These are phyloP conservation scores for Zymoseptoria passerinii DNA, from an alignment of 2,329 filamentous ascomycete genomes.

Conservation along the genomic window DNA sequence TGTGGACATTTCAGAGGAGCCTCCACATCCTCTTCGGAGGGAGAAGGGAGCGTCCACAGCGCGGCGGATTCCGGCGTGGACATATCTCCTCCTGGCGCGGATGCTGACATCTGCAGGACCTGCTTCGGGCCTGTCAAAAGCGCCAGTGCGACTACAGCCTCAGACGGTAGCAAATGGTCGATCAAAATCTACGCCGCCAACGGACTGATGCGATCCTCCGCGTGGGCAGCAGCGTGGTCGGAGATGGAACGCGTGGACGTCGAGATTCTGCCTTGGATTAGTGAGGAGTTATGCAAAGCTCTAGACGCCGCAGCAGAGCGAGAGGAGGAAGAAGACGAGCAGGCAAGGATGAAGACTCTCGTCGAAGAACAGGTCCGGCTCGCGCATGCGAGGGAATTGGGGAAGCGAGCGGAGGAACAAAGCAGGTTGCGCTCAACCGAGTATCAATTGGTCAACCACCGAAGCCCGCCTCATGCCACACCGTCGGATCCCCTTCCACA, in stretches of 20 bases:
- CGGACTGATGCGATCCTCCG: conserved; percentile 81
- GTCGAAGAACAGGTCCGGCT: conserved; percentile 19
- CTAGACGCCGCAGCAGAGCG: conserved; percentile 45
- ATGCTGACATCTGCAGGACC: conserved; percentile 24
- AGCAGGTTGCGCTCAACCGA: neutral
- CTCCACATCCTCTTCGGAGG: neutral
- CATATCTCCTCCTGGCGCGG: conserved; percentile 17
- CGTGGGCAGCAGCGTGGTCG: conserved; percentile 88
- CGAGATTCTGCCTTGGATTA: conserved; percentile 71
- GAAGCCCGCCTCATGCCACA: neutral
- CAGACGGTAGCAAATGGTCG: conserved; percentile 53
- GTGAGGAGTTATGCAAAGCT: conserved; percentile 49
- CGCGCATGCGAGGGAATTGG: conserved; percentile 3
- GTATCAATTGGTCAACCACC: too few species aligned
- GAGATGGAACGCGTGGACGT: conserved; percentile 99
- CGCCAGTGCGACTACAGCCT: conserved; percentile 29
- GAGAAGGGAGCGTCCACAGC: conserved; percentile 3
- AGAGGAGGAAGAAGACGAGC: conserved; percentile 33
- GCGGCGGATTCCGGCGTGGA: conserved; percentile 26
- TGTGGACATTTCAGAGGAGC: conserved; percentile 54
- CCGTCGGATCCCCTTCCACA: conserved; percentile 19
- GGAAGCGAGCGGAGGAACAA: neutral
- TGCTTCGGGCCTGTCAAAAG: conserved; percentile 31
- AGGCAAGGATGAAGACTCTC: conserved; percentile 11
- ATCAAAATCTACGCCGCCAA: conserved; percentile 93